Percentiles rank a stretch among this genome's conserved stretches.
phyloP scores from a whole-genome alignment of 352 stramenopile species.

The Globisporangium orthogonon region DNA sequence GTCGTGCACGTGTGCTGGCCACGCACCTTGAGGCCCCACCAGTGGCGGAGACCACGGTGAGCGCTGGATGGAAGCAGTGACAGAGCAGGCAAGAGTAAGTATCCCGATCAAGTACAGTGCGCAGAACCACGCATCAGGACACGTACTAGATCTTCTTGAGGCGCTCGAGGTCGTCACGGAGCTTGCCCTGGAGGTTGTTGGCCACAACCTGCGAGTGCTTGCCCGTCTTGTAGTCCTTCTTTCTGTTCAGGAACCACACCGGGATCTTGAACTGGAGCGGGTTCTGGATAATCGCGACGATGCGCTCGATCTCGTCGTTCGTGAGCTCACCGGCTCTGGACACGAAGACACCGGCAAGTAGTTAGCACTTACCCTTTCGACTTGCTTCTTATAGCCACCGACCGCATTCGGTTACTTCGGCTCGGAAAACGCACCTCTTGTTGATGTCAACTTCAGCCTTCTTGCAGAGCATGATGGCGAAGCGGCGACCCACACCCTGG shows the following conservation, averaged over 20 bases:
- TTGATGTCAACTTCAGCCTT: constrained; percentile 99
- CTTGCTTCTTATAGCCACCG: background rate
- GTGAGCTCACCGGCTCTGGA: constrained; percentile 94
- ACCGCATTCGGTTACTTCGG: no score
- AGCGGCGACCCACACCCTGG: constrained; percentile 81
- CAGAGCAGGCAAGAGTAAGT: constrained; percentile 6
- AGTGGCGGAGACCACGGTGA: constrained; percentile 99
- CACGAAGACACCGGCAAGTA: background rate
- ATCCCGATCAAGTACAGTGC: no score
- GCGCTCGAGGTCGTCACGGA: constrained; percentile 98
- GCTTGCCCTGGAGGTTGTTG: constrained; percentile 98
- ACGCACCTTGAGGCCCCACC: constrained; percentile 99
- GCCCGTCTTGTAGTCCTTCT: constrained; percentile 99
- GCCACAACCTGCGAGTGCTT: constrained; percentile 98
- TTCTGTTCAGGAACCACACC: constrained; percentile 99
- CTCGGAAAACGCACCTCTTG: constrained; percentile 76
- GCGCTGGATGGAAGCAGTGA: constrained; percentile 26
- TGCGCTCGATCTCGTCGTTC: constrained; percentile 99
- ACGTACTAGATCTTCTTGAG: constrained; percentile 98
- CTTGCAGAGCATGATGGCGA: constrained; percentile 97
- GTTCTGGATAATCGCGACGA: constrained; percentile 99
- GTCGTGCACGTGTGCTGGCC: constrained; percentile 99
- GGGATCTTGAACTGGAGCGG: constrained; percentile 99
- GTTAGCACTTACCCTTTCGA: background rate
- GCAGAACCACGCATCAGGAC: background rate